Base-by-base conservation (phyloP, 148 eudicot species). In the Silene uniflora region DNA sequence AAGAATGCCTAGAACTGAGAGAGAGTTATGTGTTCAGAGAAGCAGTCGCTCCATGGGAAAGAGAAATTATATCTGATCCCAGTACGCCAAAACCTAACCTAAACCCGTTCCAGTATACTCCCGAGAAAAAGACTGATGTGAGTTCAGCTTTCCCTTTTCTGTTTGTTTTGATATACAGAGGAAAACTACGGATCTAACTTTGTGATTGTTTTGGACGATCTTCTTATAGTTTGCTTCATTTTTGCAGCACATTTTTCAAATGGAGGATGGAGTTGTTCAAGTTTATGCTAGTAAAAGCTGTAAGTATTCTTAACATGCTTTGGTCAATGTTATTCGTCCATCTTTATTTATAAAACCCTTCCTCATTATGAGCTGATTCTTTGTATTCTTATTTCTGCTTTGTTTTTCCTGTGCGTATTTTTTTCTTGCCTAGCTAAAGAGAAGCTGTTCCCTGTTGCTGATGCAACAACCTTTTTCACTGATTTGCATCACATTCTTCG, bases 241-340 rank as follows among this genome's bases (percentile, higher is more conserved):
- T 46, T 46, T 90, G 85, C 92, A 96, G 99, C 98, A 96, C 74
- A 79, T 88, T 82, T 92, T 92, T 80, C 86, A 89, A 82, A 96
- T 92, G 99, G 99, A 96, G 87, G 99, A 92, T 86, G 99, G 99
- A 49, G 97, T 96, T 70, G 93, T 91, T 77, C 97, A 96, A 75
- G 98, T 96, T 55, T 96, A 92, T 80, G 89, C 89, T 52, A 88
- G 83, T 84, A 88, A 91, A 87, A 87, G 88, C 73, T 85, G 99
- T 96, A 88, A 84, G 98, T 39, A 80, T 77, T 32, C 67, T 64
- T 27, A 68, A 29, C 63, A 55, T 63, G 74, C 68, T n/a, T 68
- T 52, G 23, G 75, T 65, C 61, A 23, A 49, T 23, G 56, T 35
- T 52, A 7, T 66, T 44, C 13, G 11, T 68, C 11, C 52, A 21